These are phyloP conservation scores for Pneumocystis jirovecii DNA, from an alignment of 1,139 yeast genomes.

Conservation along the genomic window DNA sequence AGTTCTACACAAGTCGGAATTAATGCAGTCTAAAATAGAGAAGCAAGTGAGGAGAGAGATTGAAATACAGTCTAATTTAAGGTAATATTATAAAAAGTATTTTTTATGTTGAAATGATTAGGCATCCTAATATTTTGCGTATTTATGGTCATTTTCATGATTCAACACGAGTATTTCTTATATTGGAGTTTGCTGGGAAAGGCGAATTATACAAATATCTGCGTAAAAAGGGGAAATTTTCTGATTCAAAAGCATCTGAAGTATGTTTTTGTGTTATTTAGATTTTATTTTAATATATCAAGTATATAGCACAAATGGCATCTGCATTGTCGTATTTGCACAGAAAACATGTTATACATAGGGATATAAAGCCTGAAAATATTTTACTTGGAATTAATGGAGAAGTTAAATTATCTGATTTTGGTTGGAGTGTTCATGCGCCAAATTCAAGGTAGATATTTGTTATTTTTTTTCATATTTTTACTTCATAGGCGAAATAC, in stretches of 20 bases:
- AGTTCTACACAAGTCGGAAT: slow-evolving; percentile 72
- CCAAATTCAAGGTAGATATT: slow-evolving; percentile 26
- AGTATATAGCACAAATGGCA: slow-evolving; percentile 69
- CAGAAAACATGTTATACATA: slow-evolving; percentile 62
- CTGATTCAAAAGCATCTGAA: slow-evolving; percentile 57
- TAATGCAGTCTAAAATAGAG: slow-evolving; percentile 63
- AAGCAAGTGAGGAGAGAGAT: slow-evolving; percentile 80
- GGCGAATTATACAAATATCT: slow-evolving; percentile 77
- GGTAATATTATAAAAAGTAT: slow-evolving; percentile 11
- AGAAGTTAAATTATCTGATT: slow-evolving; percentile 69
- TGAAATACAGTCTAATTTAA: slow-evolving; percentile 66
- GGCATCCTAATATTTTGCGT: slow-evolving; percentile 67
- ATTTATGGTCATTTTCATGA: slow-evolving; percentile 80
- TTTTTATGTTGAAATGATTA: neutral
- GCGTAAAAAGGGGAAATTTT: slow-evolving; percentile 48
- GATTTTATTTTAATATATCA: neutral
- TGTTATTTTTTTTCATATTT: neutral
- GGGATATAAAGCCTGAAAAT: slow-evolving; percentile 90
- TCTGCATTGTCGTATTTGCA: slow-evolving; percentile 65
- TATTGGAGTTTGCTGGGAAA: slow-evolving; percentile 68
- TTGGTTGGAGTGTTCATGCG: slow-evolving; percentile 86
- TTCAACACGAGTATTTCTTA: slow-evolving; percentile 57
- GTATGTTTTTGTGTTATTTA: slow-evolving; percentile 7
- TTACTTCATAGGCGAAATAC: slow-evolving; percentile 41
- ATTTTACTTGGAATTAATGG: slow-evolving; percentile 62